Evolutionary conservation across 805 yeast genomes (phyloP).

Genomic region (Candida xyloterini): DNA sequence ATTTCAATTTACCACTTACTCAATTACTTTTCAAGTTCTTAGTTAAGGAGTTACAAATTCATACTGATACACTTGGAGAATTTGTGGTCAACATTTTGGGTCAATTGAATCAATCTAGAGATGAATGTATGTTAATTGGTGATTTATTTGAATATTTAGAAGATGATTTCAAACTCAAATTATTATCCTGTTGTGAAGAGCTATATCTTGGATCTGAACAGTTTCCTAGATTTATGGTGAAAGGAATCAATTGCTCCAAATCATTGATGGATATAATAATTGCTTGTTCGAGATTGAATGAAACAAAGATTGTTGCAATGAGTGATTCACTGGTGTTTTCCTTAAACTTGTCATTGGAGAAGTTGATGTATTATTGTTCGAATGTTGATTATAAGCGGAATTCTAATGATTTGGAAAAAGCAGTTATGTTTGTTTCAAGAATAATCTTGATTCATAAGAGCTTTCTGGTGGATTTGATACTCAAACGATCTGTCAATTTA

Average conservation of each 20-base stretch:
- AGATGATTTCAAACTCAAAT: conserved; percentile 29
- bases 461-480: conserved; percentile 44
- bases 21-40: conserved; percentile 38
- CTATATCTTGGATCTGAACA: conserved; percentile 39
- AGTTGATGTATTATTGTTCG: conserved; percentile 32
- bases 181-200: conserved; percentile 39
- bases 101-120: conserved; percentile 11
- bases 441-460: conserved; percentile 57
- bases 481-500: conserved; percentile 38
- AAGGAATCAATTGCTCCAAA: conserved; percentile 34
- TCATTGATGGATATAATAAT: conserved; percentile 43
- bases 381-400: conserved; percentile 24
- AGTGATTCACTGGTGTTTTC: conserved; percentile 41
- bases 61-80: conserved; percentile 13
- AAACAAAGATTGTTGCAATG: conserved; percentile 23
- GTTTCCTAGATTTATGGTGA: conserved; percentile 34
- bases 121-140: conserved; percentile 29
- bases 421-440: conserved; percentile 49
- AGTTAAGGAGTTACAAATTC: conserved; percentile 23
- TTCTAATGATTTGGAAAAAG: conserved; percentile 21
- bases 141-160: conserved; percentile 39
- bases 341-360: conserved; percentile 39
- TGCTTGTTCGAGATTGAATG: conserved; percentile 40
- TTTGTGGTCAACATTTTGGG: conserved; percentile 13
- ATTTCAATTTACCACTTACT: conserved; percentile 41